Conservation (phyloP, 805 yeast genomes). For the Groenewaldozyma salmanticensis region DNA sequence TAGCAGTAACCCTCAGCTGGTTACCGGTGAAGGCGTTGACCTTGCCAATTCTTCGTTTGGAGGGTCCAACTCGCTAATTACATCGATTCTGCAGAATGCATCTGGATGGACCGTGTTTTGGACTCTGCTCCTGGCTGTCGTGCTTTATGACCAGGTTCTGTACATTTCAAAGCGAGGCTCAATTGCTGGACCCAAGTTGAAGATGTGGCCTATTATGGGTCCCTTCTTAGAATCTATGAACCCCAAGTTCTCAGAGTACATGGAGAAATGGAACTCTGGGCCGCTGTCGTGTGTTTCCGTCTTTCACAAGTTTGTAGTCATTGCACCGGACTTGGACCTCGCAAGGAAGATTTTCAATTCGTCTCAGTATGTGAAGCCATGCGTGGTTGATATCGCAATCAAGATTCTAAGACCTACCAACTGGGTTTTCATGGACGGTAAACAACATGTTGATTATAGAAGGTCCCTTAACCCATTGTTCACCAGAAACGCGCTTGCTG, state of each 20-base stretch:
- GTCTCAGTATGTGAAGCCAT: constrained; percentile 86
- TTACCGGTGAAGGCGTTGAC: too few species aligned
- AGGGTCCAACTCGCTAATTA: too few species aligned
- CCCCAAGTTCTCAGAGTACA: constrained; percentile 91
- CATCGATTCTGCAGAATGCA: too few species aligned
- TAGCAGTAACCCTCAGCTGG: not conserved
- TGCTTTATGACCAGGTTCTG: constrained; percentile 37
- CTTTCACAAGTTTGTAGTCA: constrained; percentile 94
- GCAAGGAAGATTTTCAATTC: constrained; percentile 80
- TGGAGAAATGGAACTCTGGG: constrained; percentile 91
- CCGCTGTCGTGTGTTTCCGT: constrained; percentile 93
- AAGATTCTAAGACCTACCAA: constrained; percentile 90
- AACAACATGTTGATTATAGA: constrained; percentile 90
- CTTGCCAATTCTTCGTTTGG: too few species aligned
- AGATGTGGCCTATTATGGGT: constrained; percentile 92
- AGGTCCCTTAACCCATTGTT: constrained; percentile 82
- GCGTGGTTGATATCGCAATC: constrained; percentile 95
- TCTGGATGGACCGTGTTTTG: constrained; percentile 15
- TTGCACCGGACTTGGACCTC: constrained; percentile 80
- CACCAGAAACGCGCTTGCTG: constrained; percentile 71
- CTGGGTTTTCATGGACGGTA: constrained; percentile 98
- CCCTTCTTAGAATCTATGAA: constrained; percentile 90
- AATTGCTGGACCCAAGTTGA: constrained; percentile 83
- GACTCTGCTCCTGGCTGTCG: constrained; percentile 15
- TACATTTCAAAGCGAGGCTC: constrained; percentile 75